Percentiles rank a stretch among this genome's conserved stretches.
Conservation (phyloP, 2,329 filamentous ascomycete genomes). For the Talaromyces rugulosus region DNA sequence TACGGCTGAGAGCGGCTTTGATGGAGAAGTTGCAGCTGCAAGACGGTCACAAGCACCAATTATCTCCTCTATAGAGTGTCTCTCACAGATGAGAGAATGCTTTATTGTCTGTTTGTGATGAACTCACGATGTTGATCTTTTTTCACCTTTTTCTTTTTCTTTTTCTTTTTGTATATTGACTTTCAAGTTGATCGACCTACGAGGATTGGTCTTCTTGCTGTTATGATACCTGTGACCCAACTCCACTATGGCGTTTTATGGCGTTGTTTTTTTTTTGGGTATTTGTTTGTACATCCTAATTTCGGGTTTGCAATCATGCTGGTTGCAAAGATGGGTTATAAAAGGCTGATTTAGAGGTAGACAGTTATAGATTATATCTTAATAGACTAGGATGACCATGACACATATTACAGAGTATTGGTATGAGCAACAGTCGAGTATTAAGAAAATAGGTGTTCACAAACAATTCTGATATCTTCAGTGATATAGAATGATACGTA, state of each 20-base stretch:
- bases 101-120: background rate
- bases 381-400: background rate
- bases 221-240: background rate
- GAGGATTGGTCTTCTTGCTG: background rate
- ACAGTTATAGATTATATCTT: background rate
- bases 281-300: background rate
- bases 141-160: background rate
- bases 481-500: no score
- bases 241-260: background rate
- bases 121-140: background rate
- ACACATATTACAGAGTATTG: background rate
- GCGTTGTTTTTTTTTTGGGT: background rate
- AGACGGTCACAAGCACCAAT: background rate
- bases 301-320: background rate
- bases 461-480: no score
- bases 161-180: background rate
- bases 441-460: no score
- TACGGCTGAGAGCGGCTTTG: conserved; percentile 61
- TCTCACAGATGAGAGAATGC: background rate
- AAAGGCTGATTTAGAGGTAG: background rate
- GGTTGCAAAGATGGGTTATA: background rate
- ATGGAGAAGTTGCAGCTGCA: conserved; percentile 57
- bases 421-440: no score
- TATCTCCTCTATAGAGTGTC: background rate
- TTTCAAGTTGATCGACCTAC: background rate